phyloP scores from a whole-genome alignment of 2,329 filamentous ascomycete species.

The Colletotrichum sp. region DNA sequence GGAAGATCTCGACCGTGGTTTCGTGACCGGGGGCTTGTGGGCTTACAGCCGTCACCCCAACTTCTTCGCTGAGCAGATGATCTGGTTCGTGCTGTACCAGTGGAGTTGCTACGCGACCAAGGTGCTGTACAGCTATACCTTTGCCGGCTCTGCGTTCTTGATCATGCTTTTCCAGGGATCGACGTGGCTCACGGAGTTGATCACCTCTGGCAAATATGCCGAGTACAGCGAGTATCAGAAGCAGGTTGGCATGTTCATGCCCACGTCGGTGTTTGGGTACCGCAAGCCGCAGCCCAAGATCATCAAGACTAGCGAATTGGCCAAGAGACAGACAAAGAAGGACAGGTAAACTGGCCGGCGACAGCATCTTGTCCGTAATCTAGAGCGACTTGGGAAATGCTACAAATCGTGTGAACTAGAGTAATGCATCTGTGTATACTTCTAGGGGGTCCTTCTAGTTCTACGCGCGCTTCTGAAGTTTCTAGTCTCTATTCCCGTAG shows the following conservation, averaged over 20 bases:
- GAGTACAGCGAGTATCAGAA: conserved; percentile 87
- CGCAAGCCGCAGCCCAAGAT: conserved; percentile 48
- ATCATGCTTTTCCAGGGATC: conserved; percentile 87
- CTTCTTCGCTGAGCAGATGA: conserved; percentile 87
- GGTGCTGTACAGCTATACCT: conserved; percentile 79
- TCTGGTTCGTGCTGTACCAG: conserved; percentile 88
- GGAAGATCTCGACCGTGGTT: conserved; percentile 87
- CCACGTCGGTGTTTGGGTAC: conserved; percentile 55
- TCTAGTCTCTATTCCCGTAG: background rate
- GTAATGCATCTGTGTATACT: background rate
- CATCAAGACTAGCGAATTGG: conserved; percentile 56
- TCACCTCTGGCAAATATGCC: conserved; percentile 83
- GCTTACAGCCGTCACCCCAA: conserved; percentile 92
- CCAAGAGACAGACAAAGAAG: conserved; percentile 48
- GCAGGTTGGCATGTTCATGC: conserved; percentile 84
- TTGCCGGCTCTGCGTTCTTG: conserved; percentile 71
- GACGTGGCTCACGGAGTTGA: conserved; percentile 83
- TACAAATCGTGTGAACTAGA: background rate
- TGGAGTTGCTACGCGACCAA: conserved; percentile 83
- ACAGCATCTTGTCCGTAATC: background rate
- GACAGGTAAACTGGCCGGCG: conserved; percentile 25
- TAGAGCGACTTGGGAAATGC: conserved; percentile 22
- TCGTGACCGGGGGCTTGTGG: conserved; percentile 85
- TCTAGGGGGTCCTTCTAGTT: conserved; percentile 1
- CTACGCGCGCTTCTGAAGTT: background rate